A percentile compares a stretch with the other conserved stretches of the same genome.
Evolutionary conservation across 495 filamentous ascomycete species (phyloP).

Genomic region (Pseudomonodictys pantanalensis): DNA sequence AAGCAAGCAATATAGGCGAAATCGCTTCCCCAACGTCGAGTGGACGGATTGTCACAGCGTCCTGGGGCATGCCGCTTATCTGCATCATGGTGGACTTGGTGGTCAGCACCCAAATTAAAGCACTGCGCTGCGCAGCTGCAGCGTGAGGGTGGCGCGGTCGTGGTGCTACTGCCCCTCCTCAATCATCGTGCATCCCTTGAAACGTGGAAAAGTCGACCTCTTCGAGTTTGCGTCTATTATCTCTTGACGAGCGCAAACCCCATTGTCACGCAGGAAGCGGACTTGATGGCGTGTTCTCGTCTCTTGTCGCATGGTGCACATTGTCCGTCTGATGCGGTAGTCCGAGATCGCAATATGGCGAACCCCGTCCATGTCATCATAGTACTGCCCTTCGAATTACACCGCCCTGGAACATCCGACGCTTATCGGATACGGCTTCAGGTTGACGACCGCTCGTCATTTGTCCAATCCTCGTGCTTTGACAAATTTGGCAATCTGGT

Average conservation of each 20-base stretch:
- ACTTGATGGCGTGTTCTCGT: background rate
- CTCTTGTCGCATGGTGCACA: background rate
- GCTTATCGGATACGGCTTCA: conserved; percentile 1
- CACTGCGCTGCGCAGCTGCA: background rate
- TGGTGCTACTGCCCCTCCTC: background rate
- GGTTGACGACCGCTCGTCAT: conserved; percentile 39
- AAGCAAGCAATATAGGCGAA: conserved; percentile 28
- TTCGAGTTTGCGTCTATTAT: no score
- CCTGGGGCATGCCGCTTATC: conserved; percentile 13
- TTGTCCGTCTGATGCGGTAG: background rate
- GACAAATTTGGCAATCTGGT: conserved; percentile 76
- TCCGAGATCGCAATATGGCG: background rate
- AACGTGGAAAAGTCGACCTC: no score
- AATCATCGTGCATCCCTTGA: no score
- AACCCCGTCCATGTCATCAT: conserved; percentile 17
- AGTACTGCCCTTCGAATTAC: background rate
- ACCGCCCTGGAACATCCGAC: background rate
- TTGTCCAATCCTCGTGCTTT: conserved; percentile 81
- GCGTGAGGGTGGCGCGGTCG: background rate
- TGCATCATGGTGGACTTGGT: conserved; percentile 23
- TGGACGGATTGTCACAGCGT: no score
- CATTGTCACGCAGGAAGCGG: background rate
- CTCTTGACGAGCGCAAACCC: no score
- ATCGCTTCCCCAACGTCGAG: background rate
- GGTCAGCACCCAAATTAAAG: conserved; percentile 28